Base-by-base conservation (phyloP, 306 rosid species). In the Prunus campanulata region DNA sequence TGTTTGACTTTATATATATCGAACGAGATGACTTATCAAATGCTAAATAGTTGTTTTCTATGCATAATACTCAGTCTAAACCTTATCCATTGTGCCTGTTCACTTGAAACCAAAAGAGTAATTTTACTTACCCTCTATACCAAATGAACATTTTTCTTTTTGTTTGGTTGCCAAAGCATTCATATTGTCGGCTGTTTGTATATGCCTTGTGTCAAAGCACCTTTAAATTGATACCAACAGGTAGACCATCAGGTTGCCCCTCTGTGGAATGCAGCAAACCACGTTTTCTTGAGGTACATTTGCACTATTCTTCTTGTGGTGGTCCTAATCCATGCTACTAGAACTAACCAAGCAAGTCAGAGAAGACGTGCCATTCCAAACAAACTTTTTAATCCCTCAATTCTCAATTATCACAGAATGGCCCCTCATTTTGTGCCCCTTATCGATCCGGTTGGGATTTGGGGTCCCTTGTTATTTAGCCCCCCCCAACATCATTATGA, bases 361-460 rank as follows among this genome's bases (percentile, higher is more conserved):
- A 51, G 54, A 44, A 12, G 30, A 49, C 15, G 22, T 50, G 60
- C 44, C 13, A 22, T 25, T 20, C 42, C 73, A 48, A 48, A 39
- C 59, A 48, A 32, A 68, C 12, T 13, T 35, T 68, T 48, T 32
- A 24, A 46, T 48, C 27, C 46, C 29, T 50, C 44, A 35, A 27
- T 49, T 69, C 25, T 50, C 61, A 70, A 50, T n/a, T 7, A 70
- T 39, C 72, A 72, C 56, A 25, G 54, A 71, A 72, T 71, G 69
- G 66, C 18, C 84, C 80, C 74, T 72, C 27, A 10, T 50, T 71
- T 83, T 75, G 79, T 66, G 62, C 46, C 57, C 66, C 66, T 61
- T 65, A 74, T 74, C 69, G 55, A 46, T 32, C 71, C 54, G 8
- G 77, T 24, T 51, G 56, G 63, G 15, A 35, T 67, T 39, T 32